Evolutionary conservation across 176 grass and related monocot genomes (phyloP), one percentile per base, ranked within the genome.

Genomic region (Rhynchospora pubera): DNA sequence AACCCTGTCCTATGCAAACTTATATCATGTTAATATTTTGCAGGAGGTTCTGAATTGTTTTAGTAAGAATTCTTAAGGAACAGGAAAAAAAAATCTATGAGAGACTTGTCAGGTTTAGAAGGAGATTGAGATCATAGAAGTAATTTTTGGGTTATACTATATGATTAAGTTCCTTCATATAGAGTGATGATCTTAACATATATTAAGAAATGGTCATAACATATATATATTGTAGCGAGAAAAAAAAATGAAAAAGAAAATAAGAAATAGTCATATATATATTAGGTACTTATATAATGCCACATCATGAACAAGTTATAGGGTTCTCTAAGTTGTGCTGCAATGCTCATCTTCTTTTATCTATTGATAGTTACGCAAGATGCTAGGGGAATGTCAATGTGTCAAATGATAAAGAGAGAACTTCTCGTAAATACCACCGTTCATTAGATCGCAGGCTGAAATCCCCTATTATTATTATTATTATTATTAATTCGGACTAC

Each of bases 321-420:
- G 57, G 77, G 15, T 10, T 23, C 15, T n/a, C 2, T 42, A 58
- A 58, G 21, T 58, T 59, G 57, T 61, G 77, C 18, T 59, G 34
- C 47, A 58, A 79, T 79, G 55, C 77, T 62, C 62, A 59, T 45
- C 50, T 79, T 5, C 39, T 19, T 79, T 79, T 1, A 14, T 11
- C 30, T 43, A 42, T 42, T 79, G 77, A 60, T 60, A 79, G 28
- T 32, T 59, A 23, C 22, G n/a, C 77, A 79, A 62, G 77, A 79
- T 79, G 30, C 16, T 79, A 62, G 77, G 32, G 34, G 34, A 39
- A 5, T 39, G 34, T 39, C 34, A 39, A 39, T 39, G 56, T 79
- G 77, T 55, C 77, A 79, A 79, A 62, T 62, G 30, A 62, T 79
- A 79, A 79, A 61, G 47, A 61, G 47, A 79, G 14, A 79, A 61